These are phyloP conservation scores for Persicaria maculosa DNA, from an alignment of 148 eudicot species.

Conservation along the genomic window DNA sequence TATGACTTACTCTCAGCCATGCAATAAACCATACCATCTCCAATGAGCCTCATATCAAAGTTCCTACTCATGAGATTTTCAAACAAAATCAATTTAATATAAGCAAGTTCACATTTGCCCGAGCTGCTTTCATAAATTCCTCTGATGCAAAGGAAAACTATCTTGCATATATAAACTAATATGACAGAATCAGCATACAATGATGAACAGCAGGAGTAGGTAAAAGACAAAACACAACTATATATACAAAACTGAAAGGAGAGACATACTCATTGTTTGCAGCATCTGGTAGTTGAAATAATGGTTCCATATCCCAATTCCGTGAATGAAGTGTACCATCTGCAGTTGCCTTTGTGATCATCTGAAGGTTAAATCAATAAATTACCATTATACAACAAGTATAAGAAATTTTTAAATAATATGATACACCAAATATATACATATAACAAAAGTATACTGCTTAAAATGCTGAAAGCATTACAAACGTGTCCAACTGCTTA, in stretches of 20 bases:
- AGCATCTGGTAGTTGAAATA: conserved; percentile 60
- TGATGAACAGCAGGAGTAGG: not conserved
- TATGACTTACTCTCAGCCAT: not conserved
- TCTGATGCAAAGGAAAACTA: not conserved
- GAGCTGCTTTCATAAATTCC: not conserved
- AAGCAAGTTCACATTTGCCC: not conserved
- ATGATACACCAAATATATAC: not conserved
- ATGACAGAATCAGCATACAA: not conserved
- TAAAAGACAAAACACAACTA: not conserved
- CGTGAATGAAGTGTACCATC: conserved; percentile 73
- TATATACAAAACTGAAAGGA: not conserved
- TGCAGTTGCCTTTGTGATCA: conserved; percentile 75
- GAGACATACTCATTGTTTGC: conserved; percentile 49
- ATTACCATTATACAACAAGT: not conserved
- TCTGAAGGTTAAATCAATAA: conserved; percentile 29
- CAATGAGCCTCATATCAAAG: not conserved
- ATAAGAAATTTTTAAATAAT: not conserved
- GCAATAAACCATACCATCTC: not conserved
- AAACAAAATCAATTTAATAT: not conserved
- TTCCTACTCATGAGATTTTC: not conserved
- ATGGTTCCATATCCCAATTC: conserved; percentile 95
- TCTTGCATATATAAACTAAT: not conserved
- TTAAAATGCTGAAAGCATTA: not conserved
- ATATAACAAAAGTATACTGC: not conserved
- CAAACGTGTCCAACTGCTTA: not conserved